phyloP scores from a whole-genome alignment of 2,329 filamentous ascomycete genomes.

The Ophiostoma populinum region DNA sequence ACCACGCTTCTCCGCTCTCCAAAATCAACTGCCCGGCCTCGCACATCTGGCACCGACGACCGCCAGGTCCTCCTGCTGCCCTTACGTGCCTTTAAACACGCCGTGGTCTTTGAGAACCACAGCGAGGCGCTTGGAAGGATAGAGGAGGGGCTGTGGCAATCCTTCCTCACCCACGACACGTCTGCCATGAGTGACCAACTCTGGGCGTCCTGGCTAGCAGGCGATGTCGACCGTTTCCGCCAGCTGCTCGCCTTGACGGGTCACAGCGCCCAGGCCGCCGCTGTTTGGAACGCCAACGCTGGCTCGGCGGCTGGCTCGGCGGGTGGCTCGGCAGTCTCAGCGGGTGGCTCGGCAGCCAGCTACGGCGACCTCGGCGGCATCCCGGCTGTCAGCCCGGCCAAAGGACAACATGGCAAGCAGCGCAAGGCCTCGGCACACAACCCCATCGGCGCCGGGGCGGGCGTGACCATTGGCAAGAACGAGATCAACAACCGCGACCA shows the following conservation, averaged over 20 bases:
- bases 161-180: background rate
- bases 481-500: conserved; percentile 79
- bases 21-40: too few species aligned
- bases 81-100: conserved; percentile 68
- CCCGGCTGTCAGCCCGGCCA: conserved; percentile 4
- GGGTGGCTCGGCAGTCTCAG: too few species aligned
- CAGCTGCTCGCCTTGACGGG: conserved; percentile 63
- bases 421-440: conserved; percentile 35
- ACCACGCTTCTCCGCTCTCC: too few species aligned
- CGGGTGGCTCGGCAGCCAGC: conserved; percentile 15
- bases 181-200: conserved; percentile 60
- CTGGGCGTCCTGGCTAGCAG: conserved; percentile 93
- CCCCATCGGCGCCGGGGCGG: conserved; percentile 21
- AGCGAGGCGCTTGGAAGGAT: conserved; percentile 59
- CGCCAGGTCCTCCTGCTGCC: conserved; percentile 2
- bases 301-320: background rate
- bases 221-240: conserved; percentile 92
- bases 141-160: conserved; percentile 16
- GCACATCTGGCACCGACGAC: background rate
- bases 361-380: conserved; percentile 8
- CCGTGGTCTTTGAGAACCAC: conserved; percentile 74
- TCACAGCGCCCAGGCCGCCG: conserved; percentile 34
- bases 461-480: conserved; percentile 27
- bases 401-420: conserved; percentile 21
- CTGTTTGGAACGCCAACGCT: conserved; percentile 29